Evolutionary conservation across 805 yeast species (phyloP), one percentile per base, ranked within the genome.

Genomic region (Hanseniaspora thailandica): DNA sequence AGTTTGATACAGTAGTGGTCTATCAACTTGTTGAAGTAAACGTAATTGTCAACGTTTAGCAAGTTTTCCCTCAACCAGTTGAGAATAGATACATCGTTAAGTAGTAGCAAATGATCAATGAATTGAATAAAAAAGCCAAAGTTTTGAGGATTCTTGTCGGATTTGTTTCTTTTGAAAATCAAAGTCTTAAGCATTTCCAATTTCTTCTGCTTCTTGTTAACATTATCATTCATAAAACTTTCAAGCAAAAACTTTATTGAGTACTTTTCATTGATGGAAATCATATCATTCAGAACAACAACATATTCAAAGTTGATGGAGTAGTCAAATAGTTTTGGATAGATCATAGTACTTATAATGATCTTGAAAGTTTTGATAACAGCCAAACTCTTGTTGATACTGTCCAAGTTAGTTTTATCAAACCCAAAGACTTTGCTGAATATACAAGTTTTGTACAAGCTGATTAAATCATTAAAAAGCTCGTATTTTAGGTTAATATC

Each of bases 1-100:
- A 43, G 9, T 4, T 19, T 43, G 12, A 30, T 28, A 19, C n/a
- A 43, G 55, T 76, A 76, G 55, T 67, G 75, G 0, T 53, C 50
- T 4, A 61, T 39, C n/a, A 77, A 69, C 4, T 56, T 58, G 0
- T 57, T 57, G 12, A 68, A 41, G 2, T 67, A 57, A 1, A 62
- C 62, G 1, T 60, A 60, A 1, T 57, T 56, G 9, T 55, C 54
- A 12, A 53, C 56, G 13, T 47, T 19, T 2, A 47, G 17, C 8
- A 59, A 34, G 4, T 45, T 23, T 33, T 52, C 20, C 36, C 36
- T n/a, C 22, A 57, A 17, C 49, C 55, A 22, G 50, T 52, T 44
- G 45, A 57, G 25, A 15, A 50, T 35, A 5, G 38, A 15, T 34
- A 20, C 13, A 19, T 50, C 44, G 4, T 36, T 17, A 28, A 30